phyloP scores from a whole-genome alignment of 495 filamentous ascomycete species.

The Alectoria sarmentosa region DNA sequence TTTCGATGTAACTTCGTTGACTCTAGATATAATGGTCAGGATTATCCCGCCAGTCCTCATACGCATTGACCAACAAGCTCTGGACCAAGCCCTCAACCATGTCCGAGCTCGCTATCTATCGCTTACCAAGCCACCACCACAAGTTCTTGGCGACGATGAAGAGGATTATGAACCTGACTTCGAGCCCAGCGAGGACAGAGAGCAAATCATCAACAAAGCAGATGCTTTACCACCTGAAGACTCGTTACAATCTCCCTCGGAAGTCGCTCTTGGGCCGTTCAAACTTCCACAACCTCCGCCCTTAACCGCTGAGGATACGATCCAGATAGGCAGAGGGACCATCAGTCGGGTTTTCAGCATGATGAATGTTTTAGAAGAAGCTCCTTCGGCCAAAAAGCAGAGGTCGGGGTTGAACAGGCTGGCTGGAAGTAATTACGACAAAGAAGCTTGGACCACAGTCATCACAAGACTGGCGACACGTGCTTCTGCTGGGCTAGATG shows the following conservation, averaged over 20 bases:
- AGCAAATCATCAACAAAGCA: slow-evolving; percentile 63
- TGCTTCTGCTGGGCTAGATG: slow-evolving; percentile 59
- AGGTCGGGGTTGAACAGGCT: slow-evolving; percentile 68
- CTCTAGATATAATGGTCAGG: slow-evolving; percentile 62
- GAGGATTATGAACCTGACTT: slow-evolving; percentile 89
- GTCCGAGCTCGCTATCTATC: slow-evolving; percentile 44
- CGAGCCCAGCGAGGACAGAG: slow-evolving; percentile 61
- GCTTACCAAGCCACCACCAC: slow-evolving; percentile 34
- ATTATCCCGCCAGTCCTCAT: slow-evolving; percentile 67
- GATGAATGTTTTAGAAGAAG: slow-evolving; percentile 61
- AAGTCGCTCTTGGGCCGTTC: slow-evolving; percentile 61
- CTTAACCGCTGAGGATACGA: slow-evolving; percentile 58
- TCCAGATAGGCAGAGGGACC: slow-evolving; percentile 59
- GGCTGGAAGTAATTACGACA: slow-evolving; percentile 77
- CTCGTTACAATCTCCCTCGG: slow-evolving; percentile 41
- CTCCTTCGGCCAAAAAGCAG: slow-evolving; percentile 39
- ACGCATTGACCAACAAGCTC: slow-evolving; percentile 50
- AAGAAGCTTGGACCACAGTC: slow-evolving; percentile 85
- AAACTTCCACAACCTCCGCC: slow-evolving; percentile 70
- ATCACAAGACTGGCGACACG: slow-evolving; percentile 82
- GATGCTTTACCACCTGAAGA: slow-evolving; percentile 55
- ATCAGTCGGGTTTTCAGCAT: slow-evolving; percentile 71
- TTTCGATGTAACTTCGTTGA: slow-evolving; percentile 77
- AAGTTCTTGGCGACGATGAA: slow-evolving; percentile 53
- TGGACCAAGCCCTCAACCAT: slow-evolving; percentile 64